Conservation (phyloP, 2,329 filamentous ascomycete species). For the Chaetomium sp. region DNA sequence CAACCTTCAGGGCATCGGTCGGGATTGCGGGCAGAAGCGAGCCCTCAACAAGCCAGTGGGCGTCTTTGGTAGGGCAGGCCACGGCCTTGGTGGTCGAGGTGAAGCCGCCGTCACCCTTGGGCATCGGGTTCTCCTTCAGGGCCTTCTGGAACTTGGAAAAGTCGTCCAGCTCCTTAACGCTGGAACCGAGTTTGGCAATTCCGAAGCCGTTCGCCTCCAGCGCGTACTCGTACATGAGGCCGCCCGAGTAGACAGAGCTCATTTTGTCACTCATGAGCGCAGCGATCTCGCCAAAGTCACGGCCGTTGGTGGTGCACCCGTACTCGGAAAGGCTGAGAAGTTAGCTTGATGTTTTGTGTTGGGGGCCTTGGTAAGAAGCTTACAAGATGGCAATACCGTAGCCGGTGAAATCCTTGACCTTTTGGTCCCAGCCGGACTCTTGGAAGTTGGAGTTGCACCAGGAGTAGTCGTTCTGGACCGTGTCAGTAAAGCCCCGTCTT, state of each 20-base stretch:
- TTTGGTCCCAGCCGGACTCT: constrained; percentile 74
- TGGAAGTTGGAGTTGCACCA: constrained; percentile 71
- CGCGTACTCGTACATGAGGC: constrained; percentile 93
- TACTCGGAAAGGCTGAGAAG: constrained; percentile 72
- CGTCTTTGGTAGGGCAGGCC: constrained; percentile 44
- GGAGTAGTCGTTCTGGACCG: constrained; percentile 66
- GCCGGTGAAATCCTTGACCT: constrained; percentile 79
- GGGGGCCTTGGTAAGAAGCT: constrained; percentile 28
- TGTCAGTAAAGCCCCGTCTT: not conserved
- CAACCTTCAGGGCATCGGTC: constrained; percentile 34
- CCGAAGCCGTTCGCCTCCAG: constrained; percentile 74
- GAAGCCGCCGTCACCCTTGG: constrained; percentile 45
- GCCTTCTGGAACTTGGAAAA: constrained; percentile 51
- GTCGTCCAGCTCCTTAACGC: constrained; percentile 45
- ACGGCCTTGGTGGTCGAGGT: constrained; percentile 40
- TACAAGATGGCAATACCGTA: constrained; percentile 83
- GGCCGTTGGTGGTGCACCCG: constrained; percentile 77
- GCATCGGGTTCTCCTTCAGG: constrained; percentile 43
- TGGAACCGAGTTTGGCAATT: constrained; percentile 60
- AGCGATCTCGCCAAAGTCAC: constrained; percentile 71
- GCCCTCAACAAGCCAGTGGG: constrained; percentile 45
- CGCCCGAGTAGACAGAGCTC: constrained; percentile 87
- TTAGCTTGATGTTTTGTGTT: not conserved
- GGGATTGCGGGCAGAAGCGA: constrained; percentile 48
- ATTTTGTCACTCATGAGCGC: constrained; percentile 78